Conservation (phyloP, 2,329 filamentous ascomycete species). For the Pseudocercospora vitis region DNA sequence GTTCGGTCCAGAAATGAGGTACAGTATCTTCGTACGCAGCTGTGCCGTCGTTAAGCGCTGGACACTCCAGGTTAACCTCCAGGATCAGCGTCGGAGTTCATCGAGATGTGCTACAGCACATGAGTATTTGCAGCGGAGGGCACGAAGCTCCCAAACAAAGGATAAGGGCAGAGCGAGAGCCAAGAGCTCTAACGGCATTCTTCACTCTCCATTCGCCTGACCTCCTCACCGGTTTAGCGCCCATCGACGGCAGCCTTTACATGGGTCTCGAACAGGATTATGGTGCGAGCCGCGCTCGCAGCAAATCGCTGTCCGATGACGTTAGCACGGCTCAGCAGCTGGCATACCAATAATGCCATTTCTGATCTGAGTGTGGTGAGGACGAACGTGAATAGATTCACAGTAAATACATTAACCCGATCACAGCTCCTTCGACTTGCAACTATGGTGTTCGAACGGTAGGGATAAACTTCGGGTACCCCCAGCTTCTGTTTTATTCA, state of each 20-base stretch:
- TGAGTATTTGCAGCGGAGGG: not conserved
- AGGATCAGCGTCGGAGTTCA: not conserved
- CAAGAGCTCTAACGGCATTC: not conserved
- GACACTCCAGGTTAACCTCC: not conserved
- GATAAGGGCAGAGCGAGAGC: not conserved
- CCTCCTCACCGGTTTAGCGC: conserved; percentile 1
- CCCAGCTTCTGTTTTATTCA: no score
- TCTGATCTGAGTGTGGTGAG: no score
- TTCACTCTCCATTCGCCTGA: not conserved
- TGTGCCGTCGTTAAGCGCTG: not conserved
- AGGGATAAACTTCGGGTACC: no score
- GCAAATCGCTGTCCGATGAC: conserved; percentile 1
- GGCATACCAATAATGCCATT: no score
- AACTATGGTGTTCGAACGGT: no score
- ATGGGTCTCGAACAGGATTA: not conserved
- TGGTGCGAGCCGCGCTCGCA: no score
- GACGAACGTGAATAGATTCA: no score
- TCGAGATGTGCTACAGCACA: not conserved
- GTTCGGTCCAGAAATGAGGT: no score
- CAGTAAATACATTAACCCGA: no score
- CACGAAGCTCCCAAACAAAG: not conserved
- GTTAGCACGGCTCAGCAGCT: not conserved
- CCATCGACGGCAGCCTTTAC: not conserved
- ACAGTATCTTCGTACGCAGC: no score
- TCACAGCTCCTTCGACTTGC: no score